Conservation (phyloP, 2,329 filamentous ascomycete species). For the Diaporthe ampelina region DNA sequence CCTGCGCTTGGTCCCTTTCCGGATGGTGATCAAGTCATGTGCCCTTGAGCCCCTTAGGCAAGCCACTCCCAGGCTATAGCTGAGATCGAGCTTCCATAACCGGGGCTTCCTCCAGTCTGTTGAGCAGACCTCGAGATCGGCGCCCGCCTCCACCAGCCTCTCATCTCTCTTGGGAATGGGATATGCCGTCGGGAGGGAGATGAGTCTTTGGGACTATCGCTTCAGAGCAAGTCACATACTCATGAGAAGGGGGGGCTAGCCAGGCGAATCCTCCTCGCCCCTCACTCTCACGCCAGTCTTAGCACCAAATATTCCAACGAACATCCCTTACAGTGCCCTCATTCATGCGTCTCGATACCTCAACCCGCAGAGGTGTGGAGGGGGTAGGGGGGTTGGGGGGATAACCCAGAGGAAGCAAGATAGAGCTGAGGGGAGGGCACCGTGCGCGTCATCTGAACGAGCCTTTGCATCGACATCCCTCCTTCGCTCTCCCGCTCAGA, state of each 20-base stretch:
- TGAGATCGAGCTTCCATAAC: not conserved
- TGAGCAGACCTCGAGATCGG: not conserved
- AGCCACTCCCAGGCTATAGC: not conserved
- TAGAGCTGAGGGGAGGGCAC: not conserved
- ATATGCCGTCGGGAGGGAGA: constrained; percentile 9
- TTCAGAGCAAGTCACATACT: not conserved
- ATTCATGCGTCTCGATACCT: constrained; percentile 25
- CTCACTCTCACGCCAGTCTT: not conserved
- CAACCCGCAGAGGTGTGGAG: not conserved
- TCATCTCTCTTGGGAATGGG: not conserved
- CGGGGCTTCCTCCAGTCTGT: not conserved
- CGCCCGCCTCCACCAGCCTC: not conserved
- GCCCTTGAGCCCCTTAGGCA: not conserved
- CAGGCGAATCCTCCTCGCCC: not conserved
- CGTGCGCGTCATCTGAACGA: constrained; percentile 26
- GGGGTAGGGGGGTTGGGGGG: no score
- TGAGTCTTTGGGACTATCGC: constrained; percentile 3
- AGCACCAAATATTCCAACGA: not conserved
- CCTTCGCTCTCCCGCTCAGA: constrained; percentile 22
- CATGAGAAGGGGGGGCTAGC: no score
- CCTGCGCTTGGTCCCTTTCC: constrained; percentile 20
- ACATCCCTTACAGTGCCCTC: constrained; percentile 8
- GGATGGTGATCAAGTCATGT: not conserved
- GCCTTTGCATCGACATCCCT: constrained; percentile 3
- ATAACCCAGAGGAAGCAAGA: not conserved